phyloP scores from a whole-genome alignment of 2,329 filamentous ascomycete genomes.

The Beauveria caledonica region DNA sequence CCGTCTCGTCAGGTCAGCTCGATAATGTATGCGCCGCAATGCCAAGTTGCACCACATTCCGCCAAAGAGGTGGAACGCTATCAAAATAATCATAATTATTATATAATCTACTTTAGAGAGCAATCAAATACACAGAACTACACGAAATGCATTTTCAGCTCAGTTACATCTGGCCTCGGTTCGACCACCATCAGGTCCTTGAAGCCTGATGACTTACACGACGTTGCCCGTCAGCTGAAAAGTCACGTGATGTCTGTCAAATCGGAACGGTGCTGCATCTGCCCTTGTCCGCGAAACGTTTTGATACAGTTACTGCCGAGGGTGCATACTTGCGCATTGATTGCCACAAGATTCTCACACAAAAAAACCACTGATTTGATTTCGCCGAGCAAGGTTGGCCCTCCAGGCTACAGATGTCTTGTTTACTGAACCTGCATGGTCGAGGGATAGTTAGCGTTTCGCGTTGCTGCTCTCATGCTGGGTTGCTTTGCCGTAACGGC shows the following conservation, averaged over 20 bases:
- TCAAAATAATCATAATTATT: neutral
- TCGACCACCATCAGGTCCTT: neutral
- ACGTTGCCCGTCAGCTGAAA: conserved; percentile 4
- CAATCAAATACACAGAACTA: neutral
- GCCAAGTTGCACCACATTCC: neutral
- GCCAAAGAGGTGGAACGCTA: neutral
- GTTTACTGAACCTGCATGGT: neutral
- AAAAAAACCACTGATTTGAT: neutral
- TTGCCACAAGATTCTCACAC: neutral
- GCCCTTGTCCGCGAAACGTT: neutral
- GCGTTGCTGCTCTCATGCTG: neutral
- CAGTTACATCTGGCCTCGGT: neutral
- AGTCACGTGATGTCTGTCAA: neutral
- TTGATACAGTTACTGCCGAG: neutral
- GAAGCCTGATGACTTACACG: conserved; percentile 9
- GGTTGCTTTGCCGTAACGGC: neutral
- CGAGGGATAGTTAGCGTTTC: neutral
- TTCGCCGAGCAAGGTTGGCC: neutral
- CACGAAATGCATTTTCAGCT: neutral
- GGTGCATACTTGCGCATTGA: neutral
- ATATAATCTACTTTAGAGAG: neutral
- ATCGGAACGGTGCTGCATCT: neutral
- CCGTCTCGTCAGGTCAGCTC: neutral
- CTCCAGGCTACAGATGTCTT: too few relatives aligned
- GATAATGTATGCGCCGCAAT: neutral